A percentile compares a stretch with the other conserved stretches of the same genome.
Evolutionary conservation across 2,329 filamentous ascomycete genomes (phyloP).

Genomic region (Albophoma yamanashiensis): DNA sequence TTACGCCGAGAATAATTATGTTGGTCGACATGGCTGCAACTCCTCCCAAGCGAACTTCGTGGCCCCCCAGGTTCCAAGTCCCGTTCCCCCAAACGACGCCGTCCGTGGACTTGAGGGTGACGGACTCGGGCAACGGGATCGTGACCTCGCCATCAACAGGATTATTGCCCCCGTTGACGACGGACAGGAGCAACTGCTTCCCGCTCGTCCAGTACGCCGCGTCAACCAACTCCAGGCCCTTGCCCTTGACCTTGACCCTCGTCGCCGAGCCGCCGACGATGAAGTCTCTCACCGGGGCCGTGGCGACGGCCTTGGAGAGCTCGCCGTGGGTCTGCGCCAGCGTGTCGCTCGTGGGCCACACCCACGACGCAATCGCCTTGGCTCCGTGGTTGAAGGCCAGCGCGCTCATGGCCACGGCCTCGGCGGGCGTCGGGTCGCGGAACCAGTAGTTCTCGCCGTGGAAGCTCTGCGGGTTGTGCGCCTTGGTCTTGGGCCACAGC

Average conservation of each 20-base stretch:
- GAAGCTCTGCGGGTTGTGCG: conserved; percentile 36
- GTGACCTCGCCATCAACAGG: conserved; percentile 4
- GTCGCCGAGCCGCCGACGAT: conserved; percentile 20
- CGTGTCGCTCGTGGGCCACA: conserved; percentile 27
- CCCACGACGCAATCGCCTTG: conserved; percentile 32
- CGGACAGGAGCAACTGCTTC: conserved; percentile 9
- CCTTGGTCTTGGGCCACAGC: conserved; percentile 30
- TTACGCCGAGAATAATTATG: conserved; percentile 8
- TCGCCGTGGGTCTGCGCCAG: conserved; percentile 27
- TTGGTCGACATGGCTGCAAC: conserved; percentile 13
- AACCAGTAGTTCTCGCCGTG: conserved; percentile 36
- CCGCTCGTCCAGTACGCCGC: conserved; percentile 11
- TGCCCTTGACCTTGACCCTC: conserved; percentile 1
- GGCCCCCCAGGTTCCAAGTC: conserved; percentile 6
- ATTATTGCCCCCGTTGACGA: conserved; percentile 13
- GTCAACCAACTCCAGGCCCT: conserved; percentile 6
- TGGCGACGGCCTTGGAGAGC: conserved; percentile 26
- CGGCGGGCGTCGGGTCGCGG: conserved; percentile 30
- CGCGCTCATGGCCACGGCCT: conserved; percentile 32
- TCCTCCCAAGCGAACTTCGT: conserved; percentile 2
- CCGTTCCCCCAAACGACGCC: conserved; percentile 10
- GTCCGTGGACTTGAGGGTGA: conserved; percentile 4
- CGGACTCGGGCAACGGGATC: conserved; percentile 6
- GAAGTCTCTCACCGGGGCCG: conserved; percentile 25
- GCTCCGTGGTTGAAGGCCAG: conserved; percentile 35